Conservation (phyloP, 345 rosid species). For the Lepidium sativum region DNA sequence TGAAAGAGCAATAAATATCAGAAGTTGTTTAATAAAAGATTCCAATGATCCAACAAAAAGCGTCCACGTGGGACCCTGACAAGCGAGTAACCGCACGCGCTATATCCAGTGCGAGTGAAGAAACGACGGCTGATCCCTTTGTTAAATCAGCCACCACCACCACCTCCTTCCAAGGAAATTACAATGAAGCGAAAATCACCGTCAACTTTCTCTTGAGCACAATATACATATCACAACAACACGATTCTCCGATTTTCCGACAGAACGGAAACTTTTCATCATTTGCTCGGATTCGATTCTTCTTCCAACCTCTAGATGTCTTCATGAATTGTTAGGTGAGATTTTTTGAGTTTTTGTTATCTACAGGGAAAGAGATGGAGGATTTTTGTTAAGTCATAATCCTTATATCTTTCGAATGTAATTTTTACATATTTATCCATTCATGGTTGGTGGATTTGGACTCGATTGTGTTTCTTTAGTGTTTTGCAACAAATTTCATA, state of each 20-base stretch:
- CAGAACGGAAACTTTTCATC: background rate
- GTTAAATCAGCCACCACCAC: constrained; percentile 18
- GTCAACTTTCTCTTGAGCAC: constrained; percentile 19
- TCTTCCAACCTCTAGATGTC: background rate
- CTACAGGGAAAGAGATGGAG: background rate
- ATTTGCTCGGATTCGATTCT: constrained; percentile 15
- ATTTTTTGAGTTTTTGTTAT: constrained; percentile 7
- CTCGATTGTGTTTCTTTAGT: constrained; percentile 3
- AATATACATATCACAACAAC: background rate
- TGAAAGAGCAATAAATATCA: background rate
- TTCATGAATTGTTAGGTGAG: constrained; percentile 22
- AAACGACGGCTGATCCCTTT: constrained; percentile 19
- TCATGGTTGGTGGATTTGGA: constrained; percentile 14
- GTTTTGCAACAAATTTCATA: constrained; percentile 3
- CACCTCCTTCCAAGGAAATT: background rate
- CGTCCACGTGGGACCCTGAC: background rate
- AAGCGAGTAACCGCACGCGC: constrained; percentile 1
- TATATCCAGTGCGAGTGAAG: background rate
- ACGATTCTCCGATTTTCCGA: constrained; percentile 1
- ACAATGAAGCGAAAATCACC: background rate
- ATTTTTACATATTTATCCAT: background rate
- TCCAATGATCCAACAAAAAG: background rate
- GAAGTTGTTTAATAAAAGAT: background rate
- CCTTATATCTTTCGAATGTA: constrained; percentile 8
- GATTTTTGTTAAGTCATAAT: no score